phyloP scores from a whole-genome alignment of 75 land plant genomes.

The Picea sitchensis region DNA sequence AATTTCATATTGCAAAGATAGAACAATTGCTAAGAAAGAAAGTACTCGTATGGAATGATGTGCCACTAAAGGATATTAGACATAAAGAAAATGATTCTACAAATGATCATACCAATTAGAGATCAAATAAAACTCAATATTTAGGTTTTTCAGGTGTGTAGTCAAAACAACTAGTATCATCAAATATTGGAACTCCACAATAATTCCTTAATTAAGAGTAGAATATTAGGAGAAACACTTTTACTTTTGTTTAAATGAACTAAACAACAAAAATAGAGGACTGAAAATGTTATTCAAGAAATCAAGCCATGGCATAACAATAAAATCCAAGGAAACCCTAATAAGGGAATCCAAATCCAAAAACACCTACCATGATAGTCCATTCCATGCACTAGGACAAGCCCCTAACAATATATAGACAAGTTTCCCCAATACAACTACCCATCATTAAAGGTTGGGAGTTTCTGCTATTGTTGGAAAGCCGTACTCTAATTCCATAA shows the following conservation, averaged over 20 bases:
- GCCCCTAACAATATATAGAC: constrained; percentile 7
- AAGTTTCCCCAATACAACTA: constrained; percentile 17
- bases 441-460: constrained; percentile 17
- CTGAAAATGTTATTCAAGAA: not conserved
- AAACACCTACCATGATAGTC: constrained; percentile 19
- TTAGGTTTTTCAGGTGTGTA: constrained; percentile 56
- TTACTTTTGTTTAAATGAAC: no score
- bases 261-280: no score
- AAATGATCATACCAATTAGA: constrained; percentile 57
- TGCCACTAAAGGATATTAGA: not conserved
- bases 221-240: no score
- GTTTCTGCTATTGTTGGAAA: constrained; percentile 16
- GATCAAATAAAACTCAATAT: constrained; percentile 63
- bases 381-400: constrained; percentile 20
- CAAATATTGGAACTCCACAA: constrained; percentile 80
- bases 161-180: constrained; percentile 61
- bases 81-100: not conserved
- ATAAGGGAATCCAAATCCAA: constrained; percentile 7
- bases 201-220: constrained; percentile 26
- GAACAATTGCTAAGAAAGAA: not conserved
- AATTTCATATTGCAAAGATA: constrained; percentile 22
- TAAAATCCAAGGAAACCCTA: constrained; percentile 15
- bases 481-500: constrained; percentile 18
- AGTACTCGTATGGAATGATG: not conserved
- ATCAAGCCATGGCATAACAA: constrained; percentile 19